These are phyloP conservation scores for Termitomyces sp. DNA, from an alignment of 768 basidiomycete genomes.

Conservation along the genomic window DNA sequence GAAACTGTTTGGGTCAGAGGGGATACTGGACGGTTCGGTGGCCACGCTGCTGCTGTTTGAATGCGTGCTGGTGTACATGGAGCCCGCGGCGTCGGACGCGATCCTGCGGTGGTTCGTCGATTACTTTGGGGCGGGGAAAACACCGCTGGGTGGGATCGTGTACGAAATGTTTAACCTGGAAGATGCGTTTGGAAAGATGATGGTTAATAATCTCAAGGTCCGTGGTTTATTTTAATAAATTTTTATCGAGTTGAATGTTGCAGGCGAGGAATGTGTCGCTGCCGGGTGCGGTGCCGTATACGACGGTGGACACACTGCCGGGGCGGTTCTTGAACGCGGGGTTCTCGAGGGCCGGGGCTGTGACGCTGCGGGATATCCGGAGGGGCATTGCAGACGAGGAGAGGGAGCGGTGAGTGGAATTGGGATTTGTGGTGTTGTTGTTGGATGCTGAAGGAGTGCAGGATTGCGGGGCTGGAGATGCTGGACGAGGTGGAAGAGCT, in stretches of 20 bases:
- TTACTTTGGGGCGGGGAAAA: constrained; percentile 36
- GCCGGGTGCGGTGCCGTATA: constrained; percentile 67
- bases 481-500: constrained; percentile 96
- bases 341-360: constrained; percentile 50
- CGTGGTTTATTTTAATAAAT: too few relatives aligned
- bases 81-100: constrained; percentile 48
- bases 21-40: constrained; percentile 52
- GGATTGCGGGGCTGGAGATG: constrained; percentile 55
- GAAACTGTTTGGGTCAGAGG: not conserved
- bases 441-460: not conserved
- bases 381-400: constrained; percentile 32
- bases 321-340: constrained; percentile 55
- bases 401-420: not conserved
- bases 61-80: constrained; percentile 91
- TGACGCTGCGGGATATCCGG: constrained; percentile 71
- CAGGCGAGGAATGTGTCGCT: constrained; percentile 71
- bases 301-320: constrained; percentile 51
- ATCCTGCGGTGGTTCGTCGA: constrained; percentile 74
- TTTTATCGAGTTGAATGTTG: not conserved
- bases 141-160: constrained; percentile 53
- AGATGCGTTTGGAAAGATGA: constrained; percentile 89
- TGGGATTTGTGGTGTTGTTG: not conserved
- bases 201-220: constrained; percentile 85
- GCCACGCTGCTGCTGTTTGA: constrained; percentile 90
- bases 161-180: constrained; percentile 94